Percentiles rank a stretch among this genome's conserved stretches.
phyloP scores from a whole-genome alignment of 2,329 filamentous ascomycete species.

The Verticillium nonalfalfae region DNA sequence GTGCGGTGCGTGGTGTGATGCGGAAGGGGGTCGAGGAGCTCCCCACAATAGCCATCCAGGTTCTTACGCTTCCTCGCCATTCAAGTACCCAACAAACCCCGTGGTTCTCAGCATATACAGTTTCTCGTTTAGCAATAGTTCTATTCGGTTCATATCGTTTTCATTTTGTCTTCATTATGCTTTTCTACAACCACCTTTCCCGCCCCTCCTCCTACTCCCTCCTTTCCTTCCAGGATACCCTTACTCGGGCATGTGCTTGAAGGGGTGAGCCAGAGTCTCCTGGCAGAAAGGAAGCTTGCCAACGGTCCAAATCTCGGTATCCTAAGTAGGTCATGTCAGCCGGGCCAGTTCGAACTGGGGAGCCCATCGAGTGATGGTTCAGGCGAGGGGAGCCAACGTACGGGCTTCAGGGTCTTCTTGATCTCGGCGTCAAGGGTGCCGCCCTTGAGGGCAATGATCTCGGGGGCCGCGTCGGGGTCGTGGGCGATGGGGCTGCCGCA shows the following conservation, averaged over 20 bases:
- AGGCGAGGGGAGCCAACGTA: constrained; percentile 22
- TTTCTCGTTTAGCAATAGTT: background rate
- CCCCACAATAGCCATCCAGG: constrained; percentile 5
- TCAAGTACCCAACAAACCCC: constrained; percentile 1
- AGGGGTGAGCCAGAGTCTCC: constrained; percentile 57
- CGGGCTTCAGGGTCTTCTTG: constrained; percentile 63
- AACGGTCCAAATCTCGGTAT: constrained; percentile 65
- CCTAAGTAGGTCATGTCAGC: constrained; percentile 23
- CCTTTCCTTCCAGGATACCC: background rate
- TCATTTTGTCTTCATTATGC: background rate
- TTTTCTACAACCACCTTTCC: background rate
- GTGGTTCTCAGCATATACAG: background rate
- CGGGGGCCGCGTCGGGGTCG: constrained; percentile 63
- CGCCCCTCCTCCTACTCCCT: background rate
- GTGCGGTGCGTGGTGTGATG: background rate
- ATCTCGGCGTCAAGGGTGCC: constrained; percentile 57
- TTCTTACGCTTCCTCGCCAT: constrained; percentile 6
- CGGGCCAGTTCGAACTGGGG: background rate
- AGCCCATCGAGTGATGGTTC: background rate
- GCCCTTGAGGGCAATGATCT: constrained; percentile 64
- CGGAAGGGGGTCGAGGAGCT: background rate
- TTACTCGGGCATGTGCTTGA: constrained; percentile 58
- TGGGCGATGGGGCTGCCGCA: constrained; percentile 66
- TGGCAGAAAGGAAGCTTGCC: constrained; percentile 65
- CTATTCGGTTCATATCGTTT: background rate